Conservation (phyloP, 768 basidiomycete genomes). For the Pholiota conissans region DNA sequence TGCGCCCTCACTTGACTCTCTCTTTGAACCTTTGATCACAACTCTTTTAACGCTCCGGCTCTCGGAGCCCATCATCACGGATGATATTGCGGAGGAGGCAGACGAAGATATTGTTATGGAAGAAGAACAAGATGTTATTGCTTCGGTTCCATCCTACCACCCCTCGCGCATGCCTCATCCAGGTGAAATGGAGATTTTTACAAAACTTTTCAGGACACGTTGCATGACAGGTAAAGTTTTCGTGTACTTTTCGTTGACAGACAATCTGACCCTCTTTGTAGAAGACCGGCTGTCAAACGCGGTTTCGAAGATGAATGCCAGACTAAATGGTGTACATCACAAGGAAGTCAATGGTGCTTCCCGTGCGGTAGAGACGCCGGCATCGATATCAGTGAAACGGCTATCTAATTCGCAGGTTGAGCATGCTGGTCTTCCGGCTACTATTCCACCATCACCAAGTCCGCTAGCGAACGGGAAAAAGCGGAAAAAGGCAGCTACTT, state of each 20-base stretch:
- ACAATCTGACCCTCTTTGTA: neutral
- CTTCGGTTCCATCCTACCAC: slow-evolving; percentile 6
- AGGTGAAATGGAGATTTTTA: slow-evolving; percentile 59
- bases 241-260: neutral
- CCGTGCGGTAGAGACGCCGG: neutral
- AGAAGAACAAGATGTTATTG: slow-evolving; percentile 30
- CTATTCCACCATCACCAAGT: slow-evolving; percentile 17
- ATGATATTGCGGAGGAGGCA: slow-evolving; percentile 21
- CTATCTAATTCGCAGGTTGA: slow-evolving; percentile 4
- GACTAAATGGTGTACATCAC: slow-evolving; percentile 6
- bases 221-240: slow-evolving; percentile 36
- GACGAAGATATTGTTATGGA: slow-evolving; percentile 50
- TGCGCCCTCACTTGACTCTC: slow-evolving; percentile 66
- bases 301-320: slow-evolving; percentile 16
- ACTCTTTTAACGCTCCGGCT: slow-evolving; percentile 32
- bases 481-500: slow-evolving; percentile 46
- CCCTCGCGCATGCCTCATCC: slow-evolving; percentile 39
- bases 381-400: slow-evolving; percentile 2
- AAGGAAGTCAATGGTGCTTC: slow-evolving; percentile 3
- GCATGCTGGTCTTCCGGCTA: neutral
- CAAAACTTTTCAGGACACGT: slow-evolving; percentile 62
- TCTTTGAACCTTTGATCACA: slow-evolving; percentile 62
- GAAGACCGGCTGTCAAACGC: slow-evolving; percentile 5
- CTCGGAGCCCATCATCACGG: slow-evolving; percentile 4
- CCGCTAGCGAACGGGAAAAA: slow-evolving; percentile 46